A percentile compares a stretch with the other conserved stretches of the same genome.
Evolutionary conservation across 192 early-diverging fungal species (phyloP).

Genomic region (Pilaira anomala): DNA sequence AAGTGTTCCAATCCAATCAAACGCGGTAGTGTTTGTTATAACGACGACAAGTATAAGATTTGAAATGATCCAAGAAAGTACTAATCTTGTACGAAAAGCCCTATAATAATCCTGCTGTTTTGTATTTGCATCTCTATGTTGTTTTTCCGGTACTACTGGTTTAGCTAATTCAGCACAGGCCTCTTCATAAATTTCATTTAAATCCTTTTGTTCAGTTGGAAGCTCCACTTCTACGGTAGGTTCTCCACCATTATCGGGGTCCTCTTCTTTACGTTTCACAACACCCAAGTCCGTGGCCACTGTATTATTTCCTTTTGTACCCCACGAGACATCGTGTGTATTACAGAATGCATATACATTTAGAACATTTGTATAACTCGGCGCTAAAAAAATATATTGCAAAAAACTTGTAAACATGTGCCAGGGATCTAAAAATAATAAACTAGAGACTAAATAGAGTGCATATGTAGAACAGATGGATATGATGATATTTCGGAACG

Average conservation of each 20-base stretch:
- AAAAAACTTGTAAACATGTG: conserved; percentile 71
- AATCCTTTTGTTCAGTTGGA: conserved; percentile 73
- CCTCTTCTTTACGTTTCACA: background rate
- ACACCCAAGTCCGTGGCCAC: conserved; percentile 61
- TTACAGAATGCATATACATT: conserved; percentile 60
- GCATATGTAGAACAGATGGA: conserved; percentile 67
- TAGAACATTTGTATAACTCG: conserved; percentile 73
- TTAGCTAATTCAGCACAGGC: conserved; percentile 59
- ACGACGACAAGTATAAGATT: conserved; percentile 61
- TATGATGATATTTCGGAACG: conserved; percentile 63
- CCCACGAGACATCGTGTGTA: conserved; percentile 69
- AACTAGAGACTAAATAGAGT: conserved; percentile 58
- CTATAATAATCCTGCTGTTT: conserved; percentile 80
- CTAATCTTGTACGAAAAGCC: conserved; percentile 73
- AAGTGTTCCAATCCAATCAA: conserved; percentile 32
- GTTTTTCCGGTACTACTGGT: conserved; percentile 41
- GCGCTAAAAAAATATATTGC: conserved; percentile 71
- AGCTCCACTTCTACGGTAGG: conserved; percentile 72
- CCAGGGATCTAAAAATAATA: conserved; percentile 74
- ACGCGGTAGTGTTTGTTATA: conserved; percentile 50
- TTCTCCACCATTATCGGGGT: conserved; percentile 55
- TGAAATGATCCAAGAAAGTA: conserved; percentile 77
- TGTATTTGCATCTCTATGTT: conserved; percentile 64
- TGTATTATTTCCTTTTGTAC: conserved; percentile 71
- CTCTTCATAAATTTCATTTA: conserved; percentile 77